phyloP scores from a whole-genome alignment of 1,284 basidiomycete species.

The Wolfiporia cocos region DNA sequence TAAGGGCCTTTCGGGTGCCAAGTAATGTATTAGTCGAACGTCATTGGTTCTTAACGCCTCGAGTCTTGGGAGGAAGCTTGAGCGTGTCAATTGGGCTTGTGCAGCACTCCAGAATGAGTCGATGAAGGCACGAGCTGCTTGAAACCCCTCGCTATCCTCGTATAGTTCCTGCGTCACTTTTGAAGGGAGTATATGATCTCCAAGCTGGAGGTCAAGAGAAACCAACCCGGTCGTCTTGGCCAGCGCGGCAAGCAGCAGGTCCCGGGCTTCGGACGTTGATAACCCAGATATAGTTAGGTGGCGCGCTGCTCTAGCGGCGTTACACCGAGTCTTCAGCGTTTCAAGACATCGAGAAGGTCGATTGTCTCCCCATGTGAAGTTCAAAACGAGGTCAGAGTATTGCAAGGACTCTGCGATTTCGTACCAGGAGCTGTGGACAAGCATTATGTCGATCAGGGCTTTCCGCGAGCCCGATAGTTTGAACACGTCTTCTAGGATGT shows the following conservation, averaged over 20 bases:
- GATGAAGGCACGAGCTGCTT: too few species aligned
- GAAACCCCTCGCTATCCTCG: too few species aligned
- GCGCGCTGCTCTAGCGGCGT: conserved; percentile 13
- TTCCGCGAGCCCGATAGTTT: conserved; percentile 8
- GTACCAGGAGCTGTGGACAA: conserved; percentile 14
- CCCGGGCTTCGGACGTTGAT: conserved; percentile 7
- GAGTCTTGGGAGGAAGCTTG: too few species aligned
- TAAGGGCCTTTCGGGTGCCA: conserved; percentile 6
- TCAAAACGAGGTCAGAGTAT: conserved; percentile 12
- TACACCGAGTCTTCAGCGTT: conserved; percentile 11
- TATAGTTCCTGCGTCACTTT: too few species aligned
- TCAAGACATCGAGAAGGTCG: not conserved
- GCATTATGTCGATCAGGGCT: conserved; percentile 12
- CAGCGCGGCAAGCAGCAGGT: conserved; percentile 12
- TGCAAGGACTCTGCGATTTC: conserved; percentile 14
- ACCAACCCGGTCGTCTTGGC: conserved; percentile 11
- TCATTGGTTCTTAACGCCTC: too few species aligned
- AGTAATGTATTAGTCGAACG: too few species aligned
- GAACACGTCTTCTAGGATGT: conserved; percentile 15
- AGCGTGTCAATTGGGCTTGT: too few species aligned
- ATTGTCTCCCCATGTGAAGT: conserved; percentile 1
- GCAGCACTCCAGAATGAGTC: too few species aligned
- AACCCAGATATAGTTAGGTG: conserved; percentile 14
- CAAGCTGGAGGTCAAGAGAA: conserved; percentile 13
- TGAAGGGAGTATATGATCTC: not conserved